Evolutionary conservation across 2,329 filamentous ascomycete species (phyloP).

Genomic region (Parafenestella ontariensis): DNA sequence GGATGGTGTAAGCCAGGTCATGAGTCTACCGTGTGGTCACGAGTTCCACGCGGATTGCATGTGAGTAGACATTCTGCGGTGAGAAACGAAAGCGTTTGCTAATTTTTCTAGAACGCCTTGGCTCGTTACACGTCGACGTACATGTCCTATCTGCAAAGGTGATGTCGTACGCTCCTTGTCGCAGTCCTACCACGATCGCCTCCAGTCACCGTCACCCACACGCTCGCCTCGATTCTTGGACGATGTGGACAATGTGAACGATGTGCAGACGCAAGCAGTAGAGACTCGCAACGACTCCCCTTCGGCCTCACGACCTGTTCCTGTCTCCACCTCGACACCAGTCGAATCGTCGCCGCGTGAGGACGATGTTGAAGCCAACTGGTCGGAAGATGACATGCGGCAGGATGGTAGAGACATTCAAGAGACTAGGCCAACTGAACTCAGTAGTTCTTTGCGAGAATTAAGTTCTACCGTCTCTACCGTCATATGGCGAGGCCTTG

Average conservation of each 20-base stretch:
- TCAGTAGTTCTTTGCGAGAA: slow-evolving; percentile 37
- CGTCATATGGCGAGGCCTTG: slow-evolving; percentile 46
- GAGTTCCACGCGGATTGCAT: slow-evolving; percentile 99
- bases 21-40: slow-evolving; percentile 96
- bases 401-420: slow-evolving; percentile 29
- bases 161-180: slow-evolving; percentile 74
- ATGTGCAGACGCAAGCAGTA: slow-evolving; percentile 55
- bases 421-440: slow-evolving; percentile 16
- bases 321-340: slow-evolving; percentile 29
- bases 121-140: slow-evolving; percentile 92
- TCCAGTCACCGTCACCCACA: slow-evolving; percentile 29
- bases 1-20: slow-evolving; percentile 91
- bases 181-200: slow-evolving; percentile 42
- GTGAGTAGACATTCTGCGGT: slow-evolving; percentile 65
- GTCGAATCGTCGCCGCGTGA: slow-evolving; percentile 9
- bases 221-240: slow-evolving; percentile 32
- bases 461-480: slow-evolving; percentile 44
- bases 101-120: slow-evolving; percentile 77
- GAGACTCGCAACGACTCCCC: slow-evolving; percentile 57
- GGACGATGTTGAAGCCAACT: slow-evolving; percentile 45
- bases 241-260: slow-evolving; percentile 52
- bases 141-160: slow-evolving; percentile 98
- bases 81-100: too few relatives aligned
- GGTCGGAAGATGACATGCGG: slow-evolving; percentile 53
- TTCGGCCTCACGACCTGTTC: slow-evolving; percentile 59